Base-by-base conservation (phyloP, 2,329 filamentous ascomycete species). In the Aureobasidium sp. region DNA sequence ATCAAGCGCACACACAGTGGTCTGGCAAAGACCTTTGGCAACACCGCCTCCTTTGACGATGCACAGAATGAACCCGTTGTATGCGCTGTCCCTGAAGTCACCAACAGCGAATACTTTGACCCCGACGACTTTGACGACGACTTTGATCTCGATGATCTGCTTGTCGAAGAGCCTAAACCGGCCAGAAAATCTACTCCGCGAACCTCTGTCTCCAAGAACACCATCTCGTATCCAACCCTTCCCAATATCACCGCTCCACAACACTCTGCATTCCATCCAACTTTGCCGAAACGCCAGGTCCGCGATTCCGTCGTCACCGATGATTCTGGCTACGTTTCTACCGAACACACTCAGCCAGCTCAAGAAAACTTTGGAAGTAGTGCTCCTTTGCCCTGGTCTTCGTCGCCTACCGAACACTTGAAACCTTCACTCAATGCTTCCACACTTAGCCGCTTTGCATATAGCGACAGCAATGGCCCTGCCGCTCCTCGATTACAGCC, bases 81-180 rank as follows among this genome's bases (percentile, higher is more conserved):
- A 29, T 61, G 66, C 49, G 68, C 66, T 11, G 60, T 65, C 20
- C 65, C 65, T n/a, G 66, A 67, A 41, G 55, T 69, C 37, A 61
- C 58, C 5, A 53, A 66, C n/a, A 64, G 70, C 6, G 82, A 88
- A 11, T 84, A 82, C 64, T 89, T 91, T 65, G 84, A 86, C 64
- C 89, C 91, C 65, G 87, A 93, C 68, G 92, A 96, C 70, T 94
- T 96, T 67, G 90, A 91, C 68, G 89, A 93, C 70, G 91, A 96
- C 67, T 82, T 87, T 22, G 84, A 91, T 61, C 78, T 96, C 27
- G 89, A 91, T 65, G 55, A 60, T 36, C 36, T 60, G 45, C 31
- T 49, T 22, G 82, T 86, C 57, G 81, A 89, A 63, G 81, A 84
- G 63, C 84, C 86, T 0, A 78, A 77, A 66, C 70, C 20, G 66